A percentile compares a stretch with the other conserved stretches of the same genome.
phyloP scores from a whole-genome alignment of 371 early-diverging fungal genomes.

The Rhizopus arrhizus region DNA sequence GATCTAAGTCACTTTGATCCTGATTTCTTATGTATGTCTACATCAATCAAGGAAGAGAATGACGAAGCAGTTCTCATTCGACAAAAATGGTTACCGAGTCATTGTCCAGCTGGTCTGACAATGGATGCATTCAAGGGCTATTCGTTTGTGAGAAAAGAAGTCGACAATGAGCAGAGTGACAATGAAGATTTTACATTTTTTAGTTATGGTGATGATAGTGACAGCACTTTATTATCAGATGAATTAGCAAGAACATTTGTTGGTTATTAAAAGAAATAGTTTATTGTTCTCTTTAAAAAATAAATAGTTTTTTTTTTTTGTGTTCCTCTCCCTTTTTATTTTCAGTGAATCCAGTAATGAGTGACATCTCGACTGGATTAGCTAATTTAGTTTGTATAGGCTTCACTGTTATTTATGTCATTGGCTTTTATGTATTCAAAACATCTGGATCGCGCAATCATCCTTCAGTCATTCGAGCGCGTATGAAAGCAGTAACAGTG shows the following conservation, averaged over 20 bases:
- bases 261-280: too few relatives aligned
- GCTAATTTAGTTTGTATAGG: conserved; percentile 40
- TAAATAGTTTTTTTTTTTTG: not conserved
- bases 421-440: conserved; percentile 43
- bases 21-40: conserved; percentile 50
- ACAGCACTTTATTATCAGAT: too few relatives aligned
- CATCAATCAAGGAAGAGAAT: conserved; percentile 17
- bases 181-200: too few relatives aligned
- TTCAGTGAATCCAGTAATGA: not conserved
- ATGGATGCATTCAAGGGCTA: conserved; percentile 22
- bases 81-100: conserved; percentile 1
- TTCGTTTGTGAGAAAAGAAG: conserved; percentile 4
- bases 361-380: conserved; percentile 8
- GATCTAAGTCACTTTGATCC: conserved; percentile 67
- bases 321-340: not conserved
- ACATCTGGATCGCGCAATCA: conserved; percentile 33
- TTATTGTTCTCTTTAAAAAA: not conserved
- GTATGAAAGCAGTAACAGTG: conserved; percentile 40
- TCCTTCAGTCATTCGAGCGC: conserved; percentile 41
- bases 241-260: too few relatives aligned
- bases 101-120: conserved; percentile 11
- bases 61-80: conserved; percentile 6
- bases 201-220: too few relatives aligned
- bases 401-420: conserved; percentile 43
- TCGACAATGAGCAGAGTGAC: too few relatives aligned